phyloP scores from a whole-genome alignment of 2,329 filamentous ascomycete species.

The Cyphellophora europaea region DNA sequence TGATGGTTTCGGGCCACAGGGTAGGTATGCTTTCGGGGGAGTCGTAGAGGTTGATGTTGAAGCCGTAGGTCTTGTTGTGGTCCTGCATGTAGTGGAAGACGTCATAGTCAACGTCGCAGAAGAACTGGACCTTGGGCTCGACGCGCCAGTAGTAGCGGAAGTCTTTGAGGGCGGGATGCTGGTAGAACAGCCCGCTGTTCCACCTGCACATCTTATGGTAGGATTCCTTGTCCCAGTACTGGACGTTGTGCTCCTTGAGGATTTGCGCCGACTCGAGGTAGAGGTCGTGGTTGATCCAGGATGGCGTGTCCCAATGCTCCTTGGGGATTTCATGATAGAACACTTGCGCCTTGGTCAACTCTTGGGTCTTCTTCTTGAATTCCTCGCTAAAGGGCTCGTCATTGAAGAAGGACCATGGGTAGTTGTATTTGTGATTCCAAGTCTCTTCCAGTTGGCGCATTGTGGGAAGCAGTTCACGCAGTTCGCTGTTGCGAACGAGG shows the following conservation, averaged over 20 bases:
- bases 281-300: constrained; percentile 84
- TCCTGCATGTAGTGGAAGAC: constrained; percentile 98
- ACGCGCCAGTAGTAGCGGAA: constrained; percentile 96
- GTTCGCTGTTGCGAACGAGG: constrained; percentile 84
- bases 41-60: constrained; percentile 96
- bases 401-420: constrained; percentile 99
- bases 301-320: constrained; percentile 86
- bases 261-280: constrained; percentile 77
- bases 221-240: constrained; percentile 79
- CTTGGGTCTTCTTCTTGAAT: constrained; percentile 75
- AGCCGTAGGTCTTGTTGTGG: constrained; percentile 97
- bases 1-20: constrained; percentile 90
- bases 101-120: constrained; percentile 97
- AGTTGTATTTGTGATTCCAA: constrained; percentile 99
- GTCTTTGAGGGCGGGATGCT: constrained; percentile 76
- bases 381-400: constrained; percentile 87
- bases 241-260: constrained; percentile 73
- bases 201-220: constrained; percentile 99
- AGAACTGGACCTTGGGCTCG: constrained; percentile 97
- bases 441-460: constrained; percentile 89
- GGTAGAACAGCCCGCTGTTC: constrained; percentile 98
- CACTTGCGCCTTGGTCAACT: constrained; percentile 78
- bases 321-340: constrained; percentile 60
- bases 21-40: constrained; percentile 74
- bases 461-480: constrained; percentile 71